phyloP scores from a whole-genome alignment of 768 basidiomycete species.

The Sarcomyxa edulis region DNA sequence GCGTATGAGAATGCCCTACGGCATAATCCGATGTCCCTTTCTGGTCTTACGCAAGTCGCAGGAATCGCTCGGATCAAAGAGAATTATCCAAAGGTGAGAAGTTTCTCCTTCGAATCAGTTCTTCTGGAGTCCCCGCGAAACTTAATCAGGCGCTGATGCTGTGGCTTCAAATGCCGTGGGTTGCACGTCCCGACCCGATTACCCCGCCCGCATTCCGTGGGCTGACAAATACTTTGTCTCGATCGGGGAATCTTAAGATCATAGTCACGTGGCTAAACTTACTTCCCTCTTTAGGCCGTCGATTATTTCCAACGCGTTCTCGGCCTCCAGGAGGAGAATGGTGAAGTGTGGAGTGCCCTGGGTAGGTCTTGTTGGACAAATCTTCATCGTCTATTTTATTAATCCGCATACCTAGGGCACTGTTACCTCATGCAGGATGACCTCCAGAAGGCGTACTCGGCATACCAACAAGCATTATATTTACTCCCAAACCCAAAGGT shows the following conservation, averaged over 20 bases:
- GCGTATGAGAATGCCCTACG: slow-evolving; percentile 95
- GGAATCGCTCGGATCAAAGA: slow-evolving; percentile 97
- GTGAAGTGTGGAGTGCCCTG: slow-evolving; percentile 97
- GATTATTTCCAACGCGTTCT: slow-evolving; percentile 96
- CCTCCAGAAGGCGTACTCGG: slow-evolving; percentile 96
- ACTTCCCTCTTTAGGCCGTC: slow-evolving; percentile 63
- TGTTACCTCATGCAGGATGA: slow-evolving; percentile 99
- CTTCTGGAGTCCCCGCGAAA: too few relatives aligned
- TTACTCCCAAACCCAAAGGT: slow-evolving; percentile 94
- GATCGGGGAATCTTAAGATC: too few relatives aligned
- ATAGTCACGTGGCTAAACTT: slow-evolving; percentile 36
- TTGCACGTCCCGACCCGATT: too few relatives aligned
- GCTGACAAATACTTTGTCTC: too few relatives aligned
- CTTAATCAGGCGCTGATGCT: too few relatives aligned
- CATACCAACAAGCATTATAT: slow-evolving; percentile 97
- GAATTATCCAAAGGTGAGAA: slow-evolving; percentile 87
- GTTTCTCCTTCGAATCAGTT: too few relatives aligned
- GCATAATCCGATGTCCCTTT: slow-evolving; percentile 88
- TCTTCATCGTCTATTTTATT: slow-evolving; percentile 11
- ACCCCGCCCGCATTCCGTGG: too few relatives aligned
- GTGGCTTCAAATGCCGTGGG: too few relatives aligned
- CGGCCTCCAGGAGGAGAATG: slow-evolving; percentile 88
- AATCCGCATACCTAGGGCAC: slow-evolving; percentile 48
- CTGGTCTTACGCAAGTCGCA: slow-evolving; percentile 90
- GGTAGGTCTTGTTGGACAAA: slow-evolving; percentile 51